These are phyloP conservation scores for Solanum chiquidenum DNA, from an alignment of 257 asterid genomes.

Conservation along the genomic window DNA sequence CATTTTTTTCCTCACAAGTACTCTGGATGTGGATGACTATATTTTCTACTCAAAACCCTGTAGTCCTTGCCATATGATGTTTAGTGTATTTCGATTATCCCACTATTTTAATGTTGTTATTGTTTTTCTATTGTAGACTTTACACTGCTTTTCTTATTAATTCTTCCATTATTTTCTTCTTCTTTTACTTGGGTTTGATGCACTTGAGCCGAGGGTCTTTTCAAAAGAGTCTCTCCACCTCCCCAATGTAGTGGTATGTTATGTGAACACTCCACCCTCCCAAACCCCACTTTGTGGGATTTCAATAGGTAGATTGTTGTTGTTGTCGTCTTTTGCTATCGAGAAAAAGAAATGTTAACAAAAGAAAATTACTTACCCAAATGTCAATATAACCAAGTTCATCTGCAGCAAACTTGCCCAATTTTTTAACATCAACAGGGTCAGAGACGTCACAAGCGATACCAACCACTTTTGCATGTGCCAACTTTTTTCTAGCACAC, in stretches of 20 bases:
- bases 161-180: neutral
- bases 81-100: neutral
- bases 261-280: neutral
- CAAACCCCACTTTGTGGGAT: neutral
- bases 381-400: constrained; percentile 77
- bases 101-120: neutral
- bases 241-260: neutral
- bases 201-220: neutral
- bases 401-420: constrained; percentile 55
- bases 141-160: too few relatives aligned
- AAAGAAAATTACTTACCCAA: constrained; percentile 47
- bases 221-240: neutral
- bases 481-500: constrained; percentile 32
- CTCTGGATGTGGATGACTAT: neutral
- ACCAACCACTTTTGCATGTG: constrained; percentile 72
- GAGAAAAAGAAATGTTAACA: neutral
- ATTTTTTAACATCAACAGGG: constrained; percentile 68
- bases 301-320: neutral
- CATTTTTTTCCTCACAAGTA: neutral
- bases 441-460: constrained; percentile 84
- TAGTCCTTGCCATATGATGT: neutral
- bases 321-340: neutral
- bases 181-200: neutral
- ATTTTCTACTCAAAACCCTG: neutral
- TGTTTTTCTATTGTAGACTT: neutral